Evolutionary conservation across 139 green algal genomes (phyloP), one percentile per base, ranked within the genome.

Genomic region (Coelastrella sp.): DNA sequence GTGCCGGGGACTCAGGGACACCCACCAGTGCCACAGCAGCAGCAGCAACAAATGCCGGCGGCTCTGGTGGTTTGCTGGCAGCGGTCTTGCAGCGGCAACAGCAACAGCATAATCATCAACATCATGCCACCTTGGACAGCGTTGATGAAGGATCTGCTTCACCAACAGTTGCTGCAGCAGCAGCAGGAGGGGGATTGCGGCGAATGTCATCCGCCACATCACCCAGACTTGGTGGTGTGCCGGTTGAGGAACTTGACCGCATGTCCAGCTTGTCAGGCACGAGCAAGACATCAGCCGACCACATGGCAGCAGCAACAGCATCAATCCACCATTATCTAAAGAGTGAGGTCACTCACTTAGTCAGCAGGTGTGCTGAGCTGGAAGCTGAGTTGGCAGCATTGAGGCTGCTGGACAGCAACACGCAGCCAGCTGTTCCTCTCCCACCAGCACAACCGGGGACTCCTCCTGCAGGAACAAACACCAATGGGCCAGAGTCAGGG

Each of bases 251-350:
- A 56, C 14, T 65, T 14, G 82, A 87, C 24, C 22, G 27, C 7
- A 12, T 78, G 82, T 87, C 82, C 10, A 59, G 24, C 17, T 68
- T 70, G 6, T 87, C 82, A 49, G 65, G 24, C 19, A 68, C 61
- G 25, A 87, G 65, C 82, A 15, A 59, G 9, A 17, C 56, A 76
- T 80, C 84, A 15, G 84, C 66, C 14, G 84, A 78, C 24, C 65
- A 59, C 68, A 68, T 81, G 66, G 84, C 84, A 25, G 84, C 66
- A 72, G 84, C 66, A 22, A 81, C 66, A 82, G 84, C 84, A 24
- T 27, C 82, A 12, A 80, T 80, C 15, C 84, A 88, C 25, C 66
- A 88, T n/a, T 88, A 88, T 66, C 56, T 88, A 4, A 88, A 88
- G 68, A 81, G 49, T n/a, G 84, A 88, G 84, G 84, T 88, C 10